Evolutionary conservation across 1,139 yeast genomes (phyloP).

Genomic region (Hemisphaericaspora lyxosophila): DNA sequence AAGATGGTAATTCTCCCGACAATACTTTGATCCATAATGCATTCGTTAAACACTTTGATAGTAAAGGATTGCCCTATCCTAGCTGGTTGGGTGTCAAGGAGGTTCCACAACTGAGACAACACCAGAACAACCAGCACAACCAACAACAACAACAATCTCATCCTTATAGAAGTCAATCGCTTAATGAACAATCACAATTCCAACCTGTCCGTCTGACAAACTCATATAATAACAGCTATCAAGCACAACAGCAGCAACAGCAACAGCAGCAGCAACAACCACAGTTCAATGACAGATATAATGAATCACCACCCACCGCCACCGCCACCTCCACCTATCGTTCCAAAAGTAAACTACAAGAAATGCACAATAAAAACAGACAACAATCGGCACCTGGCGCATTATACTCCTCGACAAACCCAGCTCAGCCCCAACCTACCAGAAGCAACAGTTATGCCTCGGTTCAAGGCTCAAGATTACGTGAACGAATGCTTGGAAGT

Average conservation of each 20-base stretch:
- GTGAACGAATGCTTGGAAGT: slow-evolving; percentile 38
- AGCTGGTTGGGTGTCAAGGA: slow-evolving; percentile 44
- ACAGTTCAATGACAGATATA: slow-evolving; percentile 11
- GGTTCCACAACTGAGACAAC: slow-evolving; percentile 8
- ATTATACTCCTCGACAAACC: slow-evolving; percentile 17
- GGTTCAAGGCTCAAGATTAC: slow-evolving; percentile 33
- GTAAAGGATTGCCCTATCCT: slow-evolving; percentile 36
- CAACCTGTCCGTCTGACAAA: slow-evolving; percentile 32
- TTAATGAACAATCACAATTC: slow-evolving; percentile 15
- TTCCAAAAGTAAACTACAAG: slow-evolving; percentile 40
- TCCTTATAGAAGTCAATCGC: not conserved
- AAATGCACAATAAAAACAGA: slow-evolving; percentile 44
- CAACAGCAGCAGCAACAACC: slow-evolving; percentile 15
- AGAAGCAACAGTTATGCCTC: slow-evolving; percentile 28
- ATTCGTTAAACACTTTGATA: slow-evolving; percentile 41
- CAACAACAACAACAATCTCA: slow-evolving; percentile 8
- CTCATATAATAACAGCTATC: slow-evolving; percentile 23
- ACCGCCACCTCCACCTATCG: slow-evolving; percentile 23
- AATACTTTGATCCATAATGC: slow-evolving; percentile 49
- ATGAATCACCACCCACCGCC: slow-evolving; percentile 14
- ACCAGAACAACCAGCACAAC: slow-evolving; percentile 5
- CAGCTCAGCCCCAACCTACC: slow-evolving; percentile 15
- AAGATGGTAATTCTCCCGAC: slow-evolving; percentile 39
- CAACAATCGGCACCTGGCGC: slow-evolving; percentile 42
- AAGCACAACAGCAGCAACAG: slow-evolving; percentile 16